These are phyloP conservation scores for Fusarium lyarnte DNA, from an alignment of 2,329 filamentous ascomycete genomes.

Conservation along the genomic window DNA sequence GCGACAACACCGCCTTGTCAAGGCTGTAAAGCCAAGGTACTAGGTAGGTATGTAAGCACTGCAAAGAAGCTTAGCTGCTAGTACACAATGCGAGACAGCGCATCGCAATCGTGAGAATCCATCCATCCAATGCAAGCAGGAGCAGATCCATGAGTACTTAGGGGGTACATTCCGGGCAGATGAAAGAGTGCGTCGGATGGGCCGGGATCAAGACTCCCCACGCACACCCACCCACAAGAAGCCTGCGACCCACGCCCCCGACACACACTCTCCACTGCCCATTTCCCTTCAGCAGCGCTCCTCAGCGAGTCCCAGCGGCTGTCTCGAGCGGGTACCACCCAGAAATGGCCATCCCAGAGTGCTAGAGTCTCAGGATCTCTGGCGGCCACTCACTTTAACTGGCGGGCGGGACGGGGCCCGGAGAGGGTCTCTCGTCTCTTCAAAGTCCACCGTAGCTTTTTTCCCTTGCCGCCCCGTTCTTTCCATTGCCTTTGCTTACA, in stretches of 20 bases:
- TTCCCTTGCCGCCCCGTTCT: conserved; percentile 41
- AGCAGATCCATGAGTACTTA: conserved; percentile 19
- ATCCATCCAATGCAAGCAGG: background rate
- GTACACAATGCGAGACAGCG: conserved; percentile 18
- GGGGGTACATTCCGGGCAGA: conserved; percentile 30
- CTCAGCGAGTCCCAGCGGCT: conserved; percentile 33
- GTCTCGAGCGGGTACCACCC: conserved; percentile 34
- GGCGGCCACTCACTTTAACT: conserved; percentile 26
- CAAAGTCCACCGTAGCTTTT: conserved; percentile 46
- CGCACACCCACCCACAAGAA: conserved; percentile 32
- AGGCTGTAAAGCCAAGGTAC: background rate
- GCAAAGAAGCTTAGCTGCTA: background rate
- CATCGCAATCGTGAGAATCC: background rate
- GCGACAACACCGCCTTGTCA: background rate
- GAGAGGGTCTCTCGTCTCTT: conserved; percentile 18
- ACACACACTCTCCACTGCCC: conserved; percentile 43
- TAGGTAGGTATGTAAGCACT: background rate
- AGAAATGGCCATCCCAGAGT: conserved; percentile 27
- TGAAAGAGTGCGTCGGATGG: conserved; percentile 38
- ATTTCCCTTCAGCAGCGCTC: conserved; percentile 41
- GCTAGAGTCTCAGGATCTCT: conserved; percentile 30
- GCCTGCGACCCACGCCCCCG: conserved; percentile 39
- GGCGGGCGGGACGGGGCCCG: conserved; percentile 31
- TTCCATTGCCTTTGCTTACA: conserved; percentile 40
- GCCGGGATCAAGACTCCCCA: conserved; percentile 37